Evolutionary conservation across 768 basidiomycete species (phyloP).

Genomic region (Collybia sp.): DNA sequence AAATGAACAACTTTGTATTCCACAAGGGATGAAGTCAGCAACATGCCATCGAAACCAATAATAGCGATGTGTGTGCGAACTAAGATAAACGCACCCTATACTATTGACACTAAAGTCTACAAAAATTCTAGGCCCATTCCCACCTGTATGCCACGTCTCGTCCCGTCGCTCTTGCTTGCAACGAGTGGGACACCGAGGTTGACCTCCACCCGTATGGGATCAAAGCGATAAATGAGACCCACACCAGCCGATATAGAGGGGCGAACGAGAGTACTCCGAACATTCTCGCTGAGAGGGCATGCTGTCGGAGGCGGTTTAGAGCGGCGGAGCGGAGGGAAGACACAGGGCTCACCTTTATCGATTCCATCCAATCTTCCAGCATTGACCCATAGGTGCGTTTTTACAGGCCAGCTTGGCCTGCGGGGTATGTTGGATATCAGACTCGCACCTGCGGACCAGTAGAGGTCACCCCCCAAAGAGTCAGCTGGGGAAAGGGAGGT

Average conservation of each 20-base stretch:
- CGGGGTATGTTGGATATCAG: conserved; percentile 69
- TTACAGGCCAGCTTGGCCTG: conserved; percentile 81
- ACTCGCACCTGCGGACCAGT: conserved; percentile 74
- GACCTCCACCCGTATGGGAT: conserved; percentile 81
- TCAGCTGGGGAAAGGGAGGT: conserved; percentile 49
- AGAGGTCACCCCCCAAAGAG: conserved; percentile 78
- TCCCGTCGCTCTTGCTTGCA: conserved; percentile 60
- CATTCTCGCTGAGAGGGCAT: conserved; percentile 30
- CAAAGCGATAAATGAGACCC: conserved; percentile 80
- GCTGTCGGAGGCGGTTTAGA: conserved; percentile 18
- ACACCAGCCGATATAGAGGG: conserved; percentile 80
- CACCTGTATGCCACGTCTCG: conserved; percentile 69
- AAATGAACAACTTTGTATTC: too few species aligned
- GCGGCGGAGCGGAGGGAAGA: neutral
- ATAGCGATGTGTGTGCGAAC: too few species aligned
- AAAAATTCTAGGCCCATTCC: conserved; percentile 81
- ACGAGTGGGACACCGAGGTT: conserved; percentile 85
- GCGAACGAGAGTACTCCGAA: conserved; percentile 34
- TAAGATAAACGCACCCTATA: too few species aligned
- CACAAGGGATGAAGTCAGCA: too few species aligned
- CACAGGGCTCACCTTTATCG: conserved; percentile 42
- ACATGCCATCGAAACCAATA: too few species aligned
- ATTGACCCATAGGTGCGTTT: conserved; percentile 77
- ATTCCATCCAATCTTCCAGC: conserved; percentile 68
- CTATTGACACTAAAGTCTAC: conserved; percentile 21